Percentiles rank a stretch among this genome's conserved stretches.
Evolutionary conservation across 78 protist species (phyloP).

Genomic region (Andalucia godoyi): DNA sequence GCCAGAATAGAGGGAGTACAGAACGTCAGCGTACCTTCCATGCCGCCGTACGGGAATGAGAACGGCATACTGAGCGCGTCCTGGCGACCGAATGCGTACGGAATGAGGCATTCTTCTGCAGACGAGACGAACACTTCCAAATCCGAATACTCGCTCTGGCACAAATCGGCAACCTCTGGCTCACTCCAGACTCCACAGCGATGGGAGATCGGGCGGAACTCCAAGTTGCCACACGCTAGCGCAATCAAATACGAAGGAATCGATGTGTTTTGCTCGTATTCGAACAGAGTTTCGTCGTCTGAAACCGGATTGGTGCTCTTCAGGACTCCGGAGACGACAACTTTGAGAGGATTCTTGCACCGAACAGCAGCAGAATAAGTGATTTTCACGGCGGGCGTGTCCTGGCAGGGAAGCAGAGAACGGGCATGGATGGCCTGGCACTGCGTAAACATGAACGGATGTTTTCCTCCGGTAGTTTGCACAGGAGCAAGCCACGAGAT

Average conservation of each 20-base stretch:
- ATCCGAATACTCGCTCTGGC: conserved; percentile 10
- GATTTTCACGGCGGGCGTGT: too few species aligned
- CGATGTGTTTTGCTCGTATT: too few species aligned
- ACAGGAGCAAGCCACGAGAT: too few species aligned
- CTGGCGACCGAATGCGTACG: conserved; percentile 4
- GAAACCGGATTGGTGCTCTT: too few species aligned
- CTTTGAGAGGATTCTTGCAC: too few species aligned
- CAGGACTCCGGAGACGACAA: too few species aligned
- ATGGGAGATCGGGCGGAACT: not conserved
- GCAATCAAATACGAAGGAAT: conserved; percentile 29
- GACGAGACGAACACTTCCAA: not conserved
- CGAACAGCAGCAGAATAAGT: too few species aligned
- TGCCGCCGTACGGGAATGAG: conserved; percentile 36
- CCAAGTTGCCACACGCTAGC: conserved; percentile 3
- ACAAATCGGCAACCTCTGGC: not conserved
- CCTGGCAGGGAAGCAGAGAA: not conserved
- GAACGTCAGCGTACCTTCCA: conserved; percentile 27
- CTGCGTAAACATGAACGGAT: not conserved
- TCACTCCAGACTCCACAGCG: conserved; percentile 21
- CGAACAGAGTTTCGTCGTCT: too few species aligned
- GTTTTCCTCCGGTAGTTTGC: too few species aligned
- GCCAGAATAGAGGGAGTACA: conserved; percentile 16
- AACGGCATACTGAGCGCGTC: conserved; percentile 15
- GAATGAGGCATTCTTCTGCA: not conserved
- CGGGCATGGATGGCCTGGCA: not conserved